Evolutionary conservation across 257 asterid species (phyloP).

Genomic region (Solanum chilense): DNA sequence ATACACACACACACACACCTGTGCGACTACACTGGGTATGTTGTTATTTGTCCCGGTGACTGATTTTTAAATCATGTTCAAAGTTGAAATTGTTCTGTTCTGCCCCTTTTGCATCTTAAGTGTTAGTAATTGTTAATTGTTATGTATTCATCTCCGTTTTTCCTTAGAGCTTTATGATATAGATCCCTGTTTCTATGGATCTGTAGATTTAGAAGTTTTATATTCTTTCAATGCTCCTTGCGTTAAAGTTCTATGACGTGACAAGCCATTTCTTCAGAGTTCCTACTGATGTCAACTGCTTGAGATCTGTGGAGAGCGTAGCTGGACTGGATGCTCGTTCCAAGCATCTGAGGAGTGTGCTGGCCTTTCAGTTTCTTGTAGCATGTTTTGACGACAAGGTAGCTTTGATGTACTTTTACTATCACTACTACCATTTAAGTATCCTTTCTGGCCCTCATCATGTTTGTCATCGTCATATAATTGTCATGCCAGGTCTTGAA

Average conservation of each 20-base stretch:
- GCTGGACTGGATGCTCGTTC: constrained; percentile 44
- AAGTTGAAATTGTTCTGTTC: neutral
- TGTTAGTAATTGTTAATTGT: neutral
- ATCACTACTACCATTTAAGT: neutral
- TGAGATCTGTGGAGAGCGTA: constrained; percentile 69
- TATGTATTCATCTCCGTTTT: neutral
- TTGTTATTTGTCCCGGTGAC: neutral
- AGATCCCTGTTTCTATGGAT: neutral
- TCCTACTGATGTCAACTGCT: constrained; percentile 61
- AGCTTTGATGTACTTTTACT: neutral
- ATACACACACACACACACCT: neutral
- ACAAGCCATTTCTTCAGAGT: constrained; percentile 28
- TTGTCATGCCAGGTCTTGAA: neutral
- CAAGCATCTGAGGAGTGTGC: constrained; percentile 69
- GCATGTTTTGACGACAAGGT: constrained; percentile 54
- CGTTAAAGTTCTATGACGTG: neutral
- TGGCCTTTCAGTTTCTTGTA: constrained; percentile 63
- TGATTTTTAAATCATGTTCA: neutral
- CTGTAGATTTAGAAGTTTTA: neutral
- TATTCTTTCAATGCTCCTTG: neutral
- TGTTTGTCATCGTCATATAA: neutral
- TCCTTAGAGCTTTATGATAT: neutral
- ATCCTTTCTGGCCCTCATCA: neutral
- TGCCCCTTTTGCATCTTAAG: neutral
- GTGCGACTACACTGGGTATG: neutral